Evolutionary conservation across 177 flowering plant genomes (phyloP).

Genomic region (Vitis hybrid): DNA sequence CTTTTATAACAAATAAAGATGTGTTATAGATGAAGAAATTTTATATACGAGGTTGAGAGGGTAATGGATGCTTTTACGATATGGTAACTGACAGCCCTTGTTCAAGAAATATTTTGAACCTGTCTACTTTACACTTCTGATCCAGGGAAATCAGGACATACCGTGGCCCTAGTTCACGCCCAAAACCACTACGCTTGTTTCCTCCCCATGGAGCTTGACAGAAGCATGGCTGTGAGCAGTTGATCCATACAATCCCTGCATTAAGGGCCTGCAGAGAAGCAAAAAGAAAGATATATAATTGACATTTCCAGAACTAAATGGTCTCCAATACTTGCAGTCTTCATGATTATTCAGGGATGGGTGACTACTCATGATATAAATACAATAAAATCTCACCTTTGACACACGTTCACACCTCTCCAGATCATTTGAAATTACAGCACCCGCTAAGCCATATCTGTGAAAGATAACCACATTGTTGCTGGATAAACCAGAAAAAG

Average conservation of each 20-base stretch:
- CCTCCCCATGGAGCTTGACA: constrained; percentile 99
- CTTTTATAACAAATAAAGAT: too few relatives aligned
- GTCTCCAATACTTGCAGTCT: neutral
- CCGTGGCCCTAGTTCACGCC: constrained; percentile 98
- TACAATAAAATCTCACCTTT: constrained; percentile 46
- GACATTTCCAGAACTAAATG: neutral
- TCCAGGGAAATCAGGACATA: constrained; percentile 22
- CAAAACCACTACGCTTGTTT: constrained; percentile 92
- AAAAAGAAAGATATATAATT: neutral
- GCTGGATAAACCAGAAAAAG: neutral
- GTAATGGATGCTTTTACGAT: neutral
- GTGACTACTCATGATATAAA: neutral
- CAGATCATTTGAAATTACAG: constrained; percentile 84
- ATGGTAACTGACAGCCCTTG: neutral
- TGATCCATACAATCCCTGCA: constrained; percentile 91
- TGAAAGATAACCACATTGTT: constrained; percentile 7
- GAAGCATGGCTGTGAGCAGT: constrained; percentile 98
- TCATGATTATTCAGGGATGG: neutral
- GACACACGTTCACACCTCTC: constrained; percentile 87
- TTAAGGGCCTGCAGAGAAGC: constrained; percentile 57
- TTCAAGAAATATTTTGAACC: neutral
- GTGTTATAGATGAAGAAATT: neutral
- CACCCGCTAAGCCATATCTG: constrained; percentile 91
- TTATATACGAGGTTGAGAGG: too few relatives aligned
- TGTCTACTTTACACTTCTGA: neutral